Evolutionary conservation across 306 rosid species (phyloP), one percentile per base, ranked within the genome.

Genomic region (Prunus kanzakura): DNA sequence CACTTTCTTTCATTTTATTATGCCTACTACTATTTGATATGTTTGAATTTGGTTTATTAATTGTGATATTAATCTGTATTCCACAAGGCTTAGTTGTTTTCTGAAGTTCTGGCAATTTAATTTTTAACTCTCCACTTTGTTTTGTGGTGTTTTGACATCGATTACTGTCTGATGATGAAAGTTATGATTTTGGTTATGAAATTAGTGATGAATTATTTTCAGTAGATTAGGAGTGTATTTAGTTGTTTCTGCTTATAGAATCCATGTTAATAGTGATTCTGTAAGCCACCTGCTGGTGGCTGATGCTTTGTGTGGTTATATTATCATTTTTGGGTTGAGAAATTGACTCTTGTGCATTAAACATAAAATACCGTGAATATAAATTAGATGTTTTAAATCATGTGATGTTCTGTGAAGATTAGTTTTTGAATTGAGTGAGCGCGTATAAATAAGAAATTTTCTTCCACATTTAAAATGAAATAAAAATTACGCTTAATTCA

Each of bases 271-370:
- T 22, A 13, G 63, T 11, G 11, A 16, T 54, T 16, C 18, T 54
- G 23, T 6, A 54, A n/a, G 60, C 60, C 11, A 6, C 22, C 25
- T 23, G 2, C 30, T 58, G 29, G 60, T n/a, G 11, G 22, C 23
- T n/a, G 22, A 18, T 7, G 60, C 19, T 54, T 93, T 88, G 70
- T 85, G 68, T 35, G 1, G 41, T 35, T 35, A 23, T 22, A 35
- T 35, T 35, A 35, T 91, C 19, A 55, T 55, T 55, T 55, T 19
- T n/a, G 3, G 18, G 20, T 14, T 16, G n/a, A 51, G 56, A 51
- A 51, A 19, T 16, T 35, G 41, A 51, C 56, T 16, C 56, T 51
- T 35, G 41, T 35, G 20, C n/a, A 2, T 51, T 51, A 16, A 35
- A 35, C 6, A 32, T 32, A 6, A 6, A 55, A 9, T 55, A 55